Evolutionary conservation across 768 basidiomycete genomes (phyloP), one percentile per base, ranked within the genome.

Genomic region (Pisolithus orientalis): DNA sequence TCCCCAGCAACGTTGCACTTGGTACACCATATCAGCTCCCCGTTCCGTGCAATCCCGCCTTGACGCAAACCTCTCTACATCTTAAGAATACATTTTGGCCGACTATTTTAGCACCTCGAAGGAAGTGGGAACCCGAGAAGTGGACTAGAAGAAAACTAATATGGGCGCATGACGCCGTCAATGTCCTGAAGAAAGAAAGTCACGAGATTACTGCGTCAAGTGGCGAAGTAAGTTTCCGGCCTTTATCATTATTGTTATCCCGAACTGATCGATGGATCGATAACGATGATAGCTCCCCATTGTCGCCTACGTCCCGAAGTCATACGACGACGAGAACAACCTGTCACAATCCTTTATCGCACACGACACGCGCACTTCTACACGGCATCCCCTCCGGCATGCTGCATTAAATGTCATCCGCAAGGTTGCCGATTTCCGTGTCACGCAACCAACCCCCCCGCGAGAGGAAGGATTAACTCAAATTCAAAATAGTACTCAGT

Each of bases 71-170:
- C 13, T 87, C 92, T 6, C 72, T 91, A 21, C 64, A 68, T 40
- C 64, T 82, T 32, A 94, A 94, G 69, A 77, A 79, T 38, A 65
- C 77, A 1, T 69, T 90, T n/a, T 98, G 95, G 95, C 95, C 95
- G 7, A 89, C 88, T 10, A 70, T 83, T 13, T 91, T 81, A 58
- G 75, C 83, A 4, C 88, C 88, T 0, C 77, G 78, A 32, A 76
- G 82, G 55, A 89, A 82, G 62, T 80, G 78, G 59, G 85, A 88
- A 53, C 68, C 72, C 1, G 80, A 85, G 54, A 70, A 71, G 6
- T 91, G 92, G 89, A 78, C 84, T 4, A 67, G 72, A 27, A 82
- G 76, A 0, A 80, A 81, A 51, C 73, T 82, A 37, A 75, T 72
- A 13, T 96, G 95, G 94, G 87, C 92, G 2, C 75, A 76, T 59